A percentile compares a stretch with the other conserved stretches of the same genome.
These are phyloP conservation scores for Protea cynaroides DNA, from an alignment of 164 flowering plant species.

Conservation along the genomic window DNA sequence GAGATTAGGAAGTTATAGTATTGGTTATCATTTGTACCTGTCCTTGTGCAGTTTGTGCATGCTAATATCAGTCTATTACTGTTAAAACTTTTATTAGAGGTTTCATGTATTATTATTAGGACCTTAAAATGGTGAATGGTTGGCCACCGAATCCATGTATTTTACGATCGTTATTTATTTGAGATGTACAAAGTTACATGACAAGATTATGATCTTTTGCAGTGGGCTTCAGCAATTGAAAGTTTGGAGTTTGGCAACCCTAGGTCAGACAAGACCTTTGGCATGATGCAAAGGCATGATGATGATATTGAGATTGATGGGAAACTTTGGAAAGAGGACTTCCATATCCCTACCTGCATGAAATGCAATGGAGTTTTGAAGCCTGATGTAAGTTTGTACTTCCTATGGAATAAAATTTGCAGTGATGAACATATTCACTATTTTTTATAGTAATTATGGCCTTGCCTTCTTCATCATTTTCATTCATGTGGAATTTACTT, in stretches of 20 bases:
- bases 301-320: constrained; percentile 97
- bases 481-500: neutral
- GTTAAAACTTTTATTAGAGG: too few relatives aligned
- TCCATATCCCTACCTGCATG: constrained; percentile 69
- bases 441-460: neutral
- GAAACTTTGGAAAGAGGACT: constrained; percentile 96
- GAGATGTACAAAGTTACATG: neutral
- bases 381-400: constrained; percentile 74
- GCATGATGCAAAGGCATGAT: constrained; percentile 97
- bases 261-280: constrained; percentile 87
- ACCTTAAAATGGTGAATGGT: neutral
- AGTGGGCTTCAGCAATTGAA: constrained; percentile 98
- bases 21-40: too few relatives aligned
- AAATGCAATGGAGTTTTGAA: constrained; percentile 81
- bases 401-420: neutral
- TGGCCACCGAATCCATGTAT: neutral
- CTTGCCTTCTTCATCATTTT: neutral
- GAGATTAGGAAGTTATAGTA: too few relatives aligned
- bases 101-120: neutral
- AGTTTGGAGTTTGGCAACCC: constrained; percentile 61
- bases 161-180: constrained; percentile 1
- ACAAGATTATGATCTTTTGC: constrained; percentile 19
- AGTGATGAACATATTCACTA: neutral
- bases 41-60: too few relatives aligned
- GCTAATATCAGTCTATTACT: too few relatives aligned